These are phyloP conservation scores for Tylopilus sp. DNA, from an alignment of 768 basidiomycete species.

Conservation along the genomic window DNA sequence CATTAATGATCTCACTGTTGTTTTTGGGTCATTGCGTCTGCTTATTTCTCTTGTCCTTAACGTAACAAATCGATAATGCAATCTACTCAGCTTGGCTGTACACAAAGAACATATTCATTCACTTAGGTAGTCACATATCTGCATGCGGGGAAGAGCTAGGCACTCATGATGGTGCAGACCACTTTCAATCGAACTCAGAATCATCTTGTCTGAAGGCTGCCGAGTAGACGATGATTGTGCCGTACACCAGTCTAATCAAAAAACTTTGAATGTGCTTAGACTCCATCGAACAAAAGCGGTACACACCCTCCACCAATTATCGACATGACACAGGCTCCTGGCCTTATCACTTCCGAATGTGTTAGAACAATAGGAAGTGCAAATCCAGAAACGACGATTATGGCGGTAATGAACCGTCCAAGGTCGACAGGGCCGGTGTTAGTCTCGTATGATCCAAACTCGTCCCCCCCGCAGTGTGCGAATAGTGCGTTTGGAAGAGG, in stretches of 20 bases:
- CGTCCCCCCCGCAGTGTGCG: conserved; percentile 88
- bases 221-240: conserved; percentile 85
- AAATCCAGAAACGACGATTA: conserved; percentile 90
- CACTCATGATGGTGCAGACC: neutral
- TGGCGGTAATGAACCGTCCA: conserved; percentile 90
- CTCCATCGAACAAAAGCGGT: neutral
- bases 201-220: conserved; percentile 78
- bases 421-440: conserved; percentile 75
- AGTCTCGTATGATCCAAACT: conserved; percentile 77
- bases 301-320: conserved; percentile 84
- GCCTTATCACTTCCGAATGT: conserved; percentile 83
- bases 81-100: neutral
- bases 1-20: neutral
- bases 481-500: conserved; percentile 95
- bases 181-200: conserved; percentile 68
- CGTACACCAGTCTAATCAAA: conserved; percentile 68
- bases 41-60: neutral
- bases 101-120: conserved; percentile 6
- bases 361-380: conserved; percentile 89
- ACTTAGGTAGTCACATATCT: conserved; percentile 16
- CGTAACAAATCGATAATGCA: neutral
- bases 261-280: neutral
- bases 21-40: neutral
- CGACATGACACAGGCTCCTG: conserved; percentile 89
- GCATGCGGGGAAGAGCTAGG: conserved; percentile 7